A percentile compares a stretch with the other conserved stretches of the same genome.
phyloP scores from a whole-genome alignment of 1,284 basidiomycete species.

The Ustilago shanxiensis region DNA sequence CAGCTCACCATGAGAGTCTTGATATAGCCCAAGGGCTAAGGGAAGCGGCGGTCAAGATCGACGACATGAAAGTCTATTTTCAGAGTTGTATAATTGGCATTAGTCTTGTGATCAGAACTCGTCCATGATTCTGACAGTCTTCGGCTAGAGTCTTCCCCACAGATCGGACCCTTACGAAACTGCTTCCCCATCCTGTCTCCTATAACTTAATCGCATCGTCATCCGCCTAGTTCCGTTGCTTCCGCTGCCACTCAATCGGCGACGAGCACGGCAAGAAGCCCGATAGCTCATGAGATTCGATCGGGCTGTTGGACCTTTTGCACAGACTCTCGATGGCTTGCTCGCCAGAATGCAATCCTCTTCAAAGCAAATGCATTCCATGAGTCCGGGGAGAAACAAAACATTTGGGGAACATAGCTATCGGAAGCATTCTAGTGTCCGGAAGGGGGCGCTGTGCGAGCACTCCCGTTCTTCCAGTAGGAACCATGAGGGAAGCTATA shows the following conservation, averaged over 20 bases:
- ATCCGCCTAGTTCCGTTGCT: slow-evolving; percentile 1
- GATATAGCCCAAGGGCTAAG: too few species aligned
- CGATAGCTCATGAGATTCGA: background rate
- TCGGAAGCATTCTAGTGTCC: slow-evolving; percentile 23
- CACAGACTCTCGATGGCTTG: background rate
- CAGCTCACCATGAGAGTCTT: too few species aligned
- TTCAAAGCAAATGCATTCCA: slow-evolving; percentile 8
- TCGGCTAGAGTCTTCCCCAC: slow-evolving; percentile 3
- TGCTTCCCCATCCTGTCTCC: slow-evolving; percentile 3
- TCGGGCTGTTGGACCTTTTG: background rate
- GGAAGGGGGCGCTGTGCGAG: slow-evolving; percentile 47
- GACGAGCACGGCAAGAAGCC: background rate
- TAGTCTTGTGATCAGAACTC: slow-evolving; percentile 17
- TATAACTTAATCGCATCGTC: slow-evolving; percentile 3
- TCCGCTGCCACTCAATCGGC: background rate
- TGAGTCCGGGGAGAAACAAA: background rate
- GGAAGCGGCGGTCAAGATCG: background rate
- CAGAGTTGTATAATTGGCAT: background rate
- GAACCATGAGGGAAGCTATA: slow-evolving; percentile 71
- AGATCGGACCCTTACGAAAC: slow-evolving; percentile 9
- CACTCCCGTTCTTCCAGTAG: slow-evolving; percentile 70
- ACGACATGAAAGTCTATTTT: background rate
- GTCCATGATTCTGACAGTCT: background rate
- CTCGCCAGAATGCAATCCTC: background rate
- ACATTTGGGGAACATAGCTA: background rate